phyloP scores from a whole-genome alignment of 208 protist species.

The Acanthamoeba healyi region DNA sequence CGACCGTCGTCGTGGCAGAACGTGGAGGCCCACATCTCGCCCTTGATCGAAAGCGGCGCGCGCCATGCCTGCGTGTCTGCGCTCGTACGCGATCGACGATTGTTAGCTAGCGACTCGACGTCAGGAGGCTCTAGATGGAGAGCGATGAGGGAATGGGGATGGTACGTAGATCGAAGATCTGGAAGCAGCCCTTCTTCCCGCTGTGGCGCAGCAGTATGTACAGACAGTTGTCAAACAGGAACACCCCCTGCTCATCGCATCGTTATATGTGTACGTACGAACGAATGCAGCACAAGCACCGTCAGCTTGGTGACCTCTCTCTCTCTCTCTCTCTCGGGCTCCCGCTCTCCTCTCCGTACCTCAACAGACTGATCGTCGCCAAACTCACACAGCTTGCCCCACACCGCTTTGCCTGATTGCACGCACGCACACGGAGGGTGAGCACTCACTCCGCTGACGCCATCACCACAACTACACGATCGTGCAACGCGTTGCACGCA shows the following conservation, averaged over 20 bases:
- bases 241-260: slow-evolving; percentile 1
- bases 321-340: background rate
- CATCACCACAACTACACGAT: too few species aligned
- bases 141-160: background rate
- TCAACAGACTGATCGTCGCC: background rate
- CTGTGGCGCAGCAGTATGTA: slow-evolving; percentile 21
- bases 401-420: background rate
- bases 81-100: too few species aligned
- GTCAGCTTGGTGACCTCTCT: too few species aligned
- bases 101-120: background rate
- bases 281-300: too few species aligned
- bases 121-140: background rate
- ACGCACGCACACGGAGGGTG: background rate
- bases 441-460: too few species aligned
- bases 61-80: slow-evolving; percentile 5
- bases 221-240: background rate
- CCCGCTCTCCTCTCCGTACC: too few species aligned
- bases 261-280: too few species aligned
- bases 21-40: slow-evolving; percentile 17
- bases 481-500: too few species aligned
- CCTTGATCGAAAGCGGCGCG: background rate
- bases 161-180: background rate
- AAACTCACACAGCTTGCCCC: background rate
- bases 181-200: slow-evolving; percentile 43
- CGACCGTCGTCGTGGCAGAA: slow-evolving; percentile 19